Evolutionary conservation across 805 yeast genomes (phyloP).

Genomic region (Starmerella powellii): DNA sequence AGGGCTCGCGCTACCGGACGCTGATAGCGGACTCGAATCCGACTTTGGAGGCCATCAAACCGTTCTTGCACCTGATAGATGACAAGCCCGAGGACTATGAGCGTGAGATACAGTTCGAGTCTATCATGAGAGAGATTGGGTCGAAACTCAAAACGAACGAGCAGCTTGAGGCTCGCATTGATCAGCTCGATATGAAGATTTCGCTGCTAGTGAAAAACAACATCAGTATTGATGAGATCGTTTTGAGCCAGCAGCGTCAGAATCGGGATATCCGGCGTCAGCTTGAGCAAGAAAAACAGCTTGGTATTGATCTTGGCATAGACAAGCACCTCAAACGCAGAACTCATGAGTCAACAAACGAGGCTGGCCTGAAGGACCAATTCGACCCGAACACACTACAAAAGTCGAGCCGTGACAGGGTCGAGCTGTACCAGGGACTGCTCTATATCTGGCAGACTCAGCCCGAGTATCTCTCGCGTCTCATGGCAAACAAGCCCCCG

Average conservation of each 20-base stretch:
- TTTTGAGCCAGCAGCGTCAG: slow-evolving; percentile 19
- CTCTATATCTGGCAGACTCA: slow-evolving; percentile 78
- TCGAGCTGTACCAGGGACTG: slow-evolving; percentile 61
- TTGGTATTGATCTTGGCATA: neutral
- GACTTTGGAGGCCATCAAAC: slow-evolving; percentile 59
- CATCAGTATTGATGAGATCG: slow-evolving; percentile 60
- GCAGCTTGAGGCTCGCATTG: slow-evolving; percentile 57
- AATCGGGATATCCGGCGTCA: slow-evolving; percentile 7
- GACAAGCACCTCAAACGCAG: neutral
- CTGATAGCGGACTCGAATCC: slow-evolving; percentile 63
- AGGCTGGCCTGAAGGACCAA: slow-evolving; percentile 15
- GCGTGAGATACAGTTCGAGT: slow-evolving; percentile 59
- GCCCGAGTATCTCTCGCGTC: slow-evolving; percentile 55
- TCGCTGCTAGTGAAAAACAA: slow-evolving; percentile 68
- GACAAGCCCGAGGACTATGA: slow-evolving; percentile 63
- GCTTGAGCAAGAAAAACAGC: slow-evolving; percentile 5
- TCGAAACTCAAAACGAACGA: slow-evolving; percentile 61
- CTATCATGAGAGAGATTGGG: slow-evolving; percentile 53
- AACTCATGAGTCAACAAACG: neutral
- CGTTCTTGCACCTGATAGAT: slow-evolving; percentile 62
- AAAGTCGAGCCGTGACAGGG: slow-evolving; percentile 34
- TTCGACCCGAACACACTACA: slow-evolving; percentile 32
- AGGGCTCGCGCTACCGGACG: slow-evolving; percentile 60
- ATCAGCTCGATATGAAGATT: slow-evolving; percentile 65
- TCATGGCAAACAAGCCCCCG: slow-evolving; percentile 26